Base-by-base conservation (phyloP, 768 basidiomycete species). In the Mycena polygramma region DNA sequence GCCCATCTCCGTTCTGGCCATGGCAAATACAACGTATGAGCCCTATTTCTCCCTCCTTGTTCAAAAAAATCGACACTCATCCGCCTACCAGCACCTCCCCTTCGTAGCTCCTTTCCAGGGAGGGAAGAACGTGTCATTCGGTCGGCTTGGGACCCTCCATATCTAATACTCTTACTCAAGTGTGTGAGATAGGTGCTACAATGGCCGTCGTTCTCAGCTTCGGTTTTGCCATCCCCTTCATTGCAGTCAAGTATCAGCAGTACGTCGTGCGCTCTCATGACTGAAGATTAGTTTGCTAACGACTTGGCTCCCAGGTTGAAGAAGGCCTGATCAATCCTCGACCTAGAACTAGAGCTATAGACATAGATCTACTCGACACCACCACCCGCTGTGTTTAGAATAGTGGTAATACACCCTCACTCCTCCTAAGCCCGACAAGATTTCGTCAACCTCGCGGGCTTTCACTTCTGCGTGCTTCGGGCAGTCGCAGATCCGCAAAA, bases 211-310 rank as follows among this genome's bases (percentile, higher is more conserved):
- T 83, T 79, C 83, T 94, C 64, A 57, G 78, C 17, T 68, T 82
- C 15, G 93, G 92, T 15, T 92, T 93, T 79, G 79, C 86, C 66
- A 87, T 94, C 70, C 93, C 93, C 35, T 90, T 94, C 79, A 72
- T 85, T 63, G 92, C 92, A 7, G 82, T 88, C 7, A 79, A 76
- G 46, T 88, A 85, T 76, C 92, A 93, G 79, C 71, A 94, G 93
- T 94, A 74, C 73, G 93, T 83, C 57, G 46, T 30, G 14, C 22
- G 41, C 37, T 64, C 63, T 26, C 10, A 2, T 45, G 45, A n/a
- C 41, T n/a, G 43, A 63, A 63, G 49, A 48, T 53, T 41, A 19
- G 41, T 60, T 69, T 22, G 62, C 48, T 13, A 19, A 54, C 19
- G 19, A 37, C 13, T 54, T 35, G 51, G 7, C 46, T 24, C 30